These are phyloP conservation scores for Pseudozyma sp. DNA, from an alignment of 1,284 basidiomycete genomes.

Conservation along the genomic window DNA sequence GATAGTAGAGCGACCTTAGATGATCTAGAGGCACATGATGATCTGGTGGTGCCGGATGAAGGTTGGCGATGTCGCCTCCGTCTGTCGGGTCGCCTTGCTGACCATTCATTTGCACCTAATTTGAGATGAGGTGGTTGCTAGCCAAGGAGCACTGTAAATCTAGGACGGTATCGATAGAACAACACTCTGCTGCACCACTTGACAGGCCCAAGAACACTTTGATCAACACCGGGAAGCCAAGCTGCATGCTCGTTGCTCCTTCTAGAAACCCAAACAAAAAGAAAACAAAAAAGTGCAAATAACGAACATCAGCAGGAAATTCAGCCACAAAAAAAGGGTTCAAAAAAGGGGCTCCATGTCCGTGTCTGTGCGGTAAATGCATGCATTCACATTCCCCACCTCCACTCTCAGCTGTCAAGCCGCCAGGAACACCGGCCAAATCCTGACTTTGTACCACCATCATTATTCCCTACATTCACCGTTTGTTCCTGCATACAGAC, in stretches of 20 bases:
- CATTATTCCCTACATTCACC: background rate
- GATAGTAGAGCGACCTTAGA: constrained; percentile 46
- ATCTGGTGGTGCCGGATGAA: constrained; percentile 19
- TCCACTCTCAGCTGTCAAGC: constrained; percentile 2
- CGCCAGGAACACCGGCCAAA: background rate
- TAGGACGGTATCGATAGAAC: background rate
- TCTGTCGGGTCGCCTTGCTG: background rate
- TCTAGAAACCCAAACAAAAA: too few species aligned
- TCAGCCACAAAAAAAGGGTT: constrained; percentile 1
- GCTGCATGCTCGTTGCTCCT: too few species aligned
- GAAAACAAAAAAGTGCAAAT: background rate
- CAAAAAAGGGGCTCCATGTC: background rate
- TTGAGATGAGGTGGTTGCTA: background rate
- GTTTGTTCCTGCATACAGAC: background rate
- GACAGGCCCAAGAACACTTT: too few species aligned
- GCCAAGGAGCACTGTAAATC: background rate
- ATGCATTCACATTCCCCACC: constrained; percentile 10
- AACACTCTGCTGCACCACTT: background rate
- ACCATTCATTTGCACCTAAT: background rate
- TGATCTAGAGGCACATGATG: constrained; percentile 43
- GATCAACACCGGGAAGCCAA: too few species aligned
- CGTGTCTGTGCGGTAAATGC: background rate
- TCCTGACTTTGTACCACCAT: background rate
- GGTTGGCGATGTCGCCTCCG: constrained; percentile 25
- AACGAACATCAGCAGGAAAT: background rate